Conservation (phyloP, 352 stramenopile species). For the Synura sp. region DNA sequence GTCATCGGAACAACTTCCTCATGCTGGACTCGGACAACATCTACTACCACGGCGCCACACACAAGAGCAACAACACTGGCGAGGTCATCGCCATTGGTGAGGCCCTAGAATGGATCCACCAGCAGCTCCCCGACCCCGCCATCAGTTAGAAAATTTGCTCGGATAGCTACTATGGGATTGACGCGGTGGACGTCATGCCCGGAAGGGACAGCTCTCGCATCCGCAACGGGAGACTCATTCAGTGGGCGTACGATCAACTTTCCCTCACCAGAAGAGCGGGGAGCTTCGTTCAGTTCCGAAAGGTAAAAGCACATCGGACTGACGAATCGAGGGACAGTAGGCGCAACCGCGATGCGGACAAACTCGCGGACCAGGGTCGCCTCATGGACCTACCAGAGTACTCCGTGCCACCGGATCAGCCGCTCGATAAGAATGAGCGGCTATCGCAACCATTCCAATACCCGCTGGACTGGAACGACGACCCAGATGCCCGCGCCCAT, state of each 20-base stretch:
- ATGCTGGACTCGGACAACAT: background rate
- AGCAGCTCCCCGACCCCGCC: background rate
- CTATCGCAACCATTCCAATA: background rate
- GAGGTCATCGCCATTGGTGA: too few relatives aligned
- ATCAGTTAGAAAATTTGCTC: slow-evolving; percentile 21
- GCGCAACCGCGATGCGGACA: too few relatives aligned
- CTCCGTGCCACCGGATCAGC: too few relatives aligned
- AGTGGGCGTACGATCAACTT: background rate
- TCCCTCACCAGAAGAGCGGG: background rate
- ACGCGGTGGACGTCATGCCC: too few relatives aligned
- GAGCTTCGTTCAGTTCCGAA: background rate
- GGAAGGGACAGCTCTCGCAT: too few relatives aligned
- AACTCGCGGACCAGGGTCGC: background rate
- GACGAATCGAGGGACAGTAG: too few relatives aligned
- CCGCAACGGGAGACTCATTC: background rate
- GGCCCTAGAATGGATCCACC: background rate
- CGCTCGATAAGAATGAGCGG: background rate
- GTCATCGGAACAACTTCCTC: background rate
- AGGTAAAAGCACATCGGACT: too few relatives aligned
- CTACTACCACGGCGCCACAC: background rate
- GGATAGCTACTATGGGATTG: too few relatives aligned
- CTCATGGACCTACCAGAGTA: background rate
- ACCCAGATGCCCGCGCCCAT: background rate
- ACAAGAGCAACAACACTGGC: too few relatives aligned
- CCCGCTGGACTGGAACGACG: background rate